Evolutionary conservation across 768 basidiomycete species (phyloP), one percentile per base, ranked within the genome.

Genomic region (Russula sp.): DNA sequence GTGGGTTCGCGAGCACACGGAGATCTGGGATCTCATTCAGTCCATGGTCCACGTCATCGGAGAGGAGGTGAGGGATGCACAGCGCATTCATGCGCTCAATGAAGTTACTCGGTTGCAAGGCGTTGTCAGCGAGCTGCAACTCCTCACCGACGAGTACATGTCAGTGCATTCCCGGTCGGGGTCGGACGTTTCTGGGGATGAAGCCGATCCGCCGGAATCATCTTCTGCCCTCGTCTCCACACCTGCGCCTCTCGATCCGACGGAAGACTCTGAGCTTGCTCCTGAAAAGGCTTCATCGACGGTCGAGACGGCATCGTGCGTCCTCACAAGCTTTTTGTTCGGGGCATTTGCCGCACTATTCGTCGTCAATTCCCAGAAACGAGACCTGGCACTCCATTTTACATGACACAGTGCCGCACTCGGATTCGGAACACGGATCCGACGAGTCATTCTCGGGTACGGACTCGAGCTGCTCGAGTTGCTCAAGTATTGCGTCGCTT

Each of bases 1-100:
- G 80, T 90, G 88, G 86, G 79, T 80, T 30, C 80, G 79, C 57
- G 84, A 88, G 67, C 85, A 85, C 72, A 73, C 78, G 5, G 88
- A 88, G 75, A 79, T 87, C 69, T 80, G 78, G 72, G 77, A 81
- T 56, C 78, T 88, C 49, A 79, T 88, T 38, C 79, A 80, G 50
- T 79, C 81, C 38, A 84, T 86, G 72, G 79, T 83, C 38, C 76
- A 81, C 63, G 80, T 86, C 42, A 74, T 90, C 34, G 84, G 80
- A 18, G 88, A 88, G 71, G 87, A 90, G 73, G 78, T 89, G 57
- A 78, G 80, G 55, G 83, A 81, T 69, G 79, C 80, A 58, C 76
- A 76, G 64, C 72, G 71, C 72, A 76, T 75, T 65, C 77, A 74
- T 65, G 75, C 69, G 22, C 67, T 76, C n/a, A 79, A 76, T 58